phyloP scores from a whole-genome alignment of 805 yeast species.

The Ogataea degrootiae region DNA sequence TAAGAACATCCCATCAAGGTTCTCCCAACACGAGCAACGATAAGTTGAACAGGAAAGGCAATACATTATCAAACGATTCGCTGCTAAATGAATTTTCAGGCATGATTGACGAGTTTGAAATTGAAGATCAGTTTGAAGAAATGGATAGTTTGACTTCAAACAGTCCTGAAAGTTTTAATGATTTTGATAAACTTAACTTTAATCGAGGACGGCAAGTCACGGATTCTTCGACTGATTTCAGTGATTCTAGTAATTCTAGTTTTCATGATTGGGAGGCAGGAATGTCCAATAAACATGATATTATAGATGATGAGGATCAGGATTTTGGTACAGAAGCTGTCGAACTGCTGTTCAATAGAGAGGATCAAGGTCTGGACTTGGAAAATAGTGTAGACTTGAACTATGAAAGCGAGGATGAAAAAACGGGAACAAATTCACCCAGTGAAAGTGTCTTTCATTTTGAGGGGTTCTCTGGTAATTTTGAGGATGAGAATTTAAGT shows the following conservation, averaged over 20 bases:
- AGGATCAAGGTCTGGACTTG: slow-evolving; percentile 13
- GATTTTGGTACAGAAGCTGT: slow-evolving; percentile 16
- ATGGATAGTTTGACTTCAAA: not conserved
- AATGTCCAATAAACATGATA: not conserved
- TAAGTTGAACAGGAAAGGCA: no score
- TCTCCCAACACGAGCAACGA: slow-evolving; percentile 1
- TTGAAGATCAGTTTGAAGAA: slow-evolving; percentile 5
- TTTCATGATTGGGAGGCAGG: no score
- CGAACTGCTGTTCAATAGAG: slow-evolving; percentile 14
- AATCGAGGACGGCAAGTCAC: no score
- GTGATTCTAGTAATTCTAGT: no score
- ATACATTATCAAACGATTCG: slow-evolving; percentile 14
- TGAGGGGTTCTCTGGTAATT: slow-evolving; percentile 9
- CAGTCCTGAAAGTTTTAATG: not conserved
- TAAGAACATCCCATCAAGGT: slow-evolving; percentile 6
- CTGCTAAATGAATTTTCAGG: slow-evolving; percentile 8
- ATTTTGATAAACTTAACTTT: no score
- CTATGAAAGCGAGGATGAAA: no score
- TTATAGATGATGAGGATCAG: slow-evolving; percentile 5
- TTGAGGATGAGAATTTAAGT: not conserved
- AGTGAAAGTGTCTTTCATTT: slow-evolving; percentile 1
- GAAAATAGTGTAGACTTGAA: not conserved
- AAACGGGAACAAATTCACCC: not conserved
- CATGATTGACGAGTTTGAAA: slow-evolving; percentile 13
- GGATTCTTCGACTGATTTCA: no score